These are phyloP conservation scores for Eragrostis tef DNA, from an alignment of 202 grass and related monocot genomes.

Conservation along the genomic window DNA sequence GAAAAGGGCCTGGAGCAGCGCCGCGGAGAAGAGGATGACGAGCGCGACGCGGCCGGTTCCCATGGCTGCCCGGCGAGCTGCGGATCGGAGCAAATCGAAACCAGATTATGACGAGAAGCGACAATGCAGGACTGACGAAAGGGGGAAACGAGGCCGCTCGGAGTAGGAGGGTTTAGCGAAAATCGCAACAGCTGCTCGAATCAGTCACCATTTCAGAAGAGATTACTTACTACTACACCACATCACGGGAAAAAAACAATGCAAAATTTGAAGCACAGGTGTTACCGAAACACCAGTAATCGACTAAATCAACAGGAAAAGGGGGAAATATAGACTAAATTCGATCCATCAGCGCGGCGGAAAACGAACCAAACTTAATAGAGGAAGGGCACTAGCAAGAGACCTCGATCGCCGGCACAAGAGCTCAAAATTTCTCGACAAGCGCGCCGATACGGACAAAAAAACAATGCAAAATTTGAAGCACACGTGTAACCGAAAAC, in stretches of 20 bases:
- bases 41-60: constrained; percentile 30
- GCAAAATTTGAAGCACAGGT: not conserved
- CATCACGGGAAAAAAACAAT: not conserved
- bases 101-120: not conserved
- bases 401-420: not conserved
- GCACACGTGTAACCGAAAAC: not conserved
- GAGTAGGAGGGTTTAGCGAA: not conserved
- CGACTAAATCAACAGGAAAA: not conserved
- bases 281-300: not conserved
- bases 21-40: constrained; percentile 39
- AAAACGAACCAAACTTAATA: not conserved
- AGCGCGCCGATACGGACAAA: not conserved
- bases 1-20: constrained; percentile 46
- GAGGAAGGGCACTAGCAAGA: not conserved
- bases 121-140: not conserved
- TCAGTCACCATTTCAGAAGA: not conserved
- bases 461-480: not conserved
- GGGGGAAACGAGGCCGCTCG: not conserved
- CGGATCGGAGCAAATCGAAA: not conserved
- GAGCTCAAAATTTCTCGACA: not conserved
- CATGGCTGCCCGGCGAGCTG: constrained; percentile 49
- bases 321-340: not conserved
- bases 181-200: not conserved
- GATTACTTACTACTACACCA: not conserved
- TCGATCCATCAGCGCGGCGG: not conserved